Evolutionary conservation across 331 rosid genomes (phyloP).

Genomic region (Ulmus americana): DNA sequence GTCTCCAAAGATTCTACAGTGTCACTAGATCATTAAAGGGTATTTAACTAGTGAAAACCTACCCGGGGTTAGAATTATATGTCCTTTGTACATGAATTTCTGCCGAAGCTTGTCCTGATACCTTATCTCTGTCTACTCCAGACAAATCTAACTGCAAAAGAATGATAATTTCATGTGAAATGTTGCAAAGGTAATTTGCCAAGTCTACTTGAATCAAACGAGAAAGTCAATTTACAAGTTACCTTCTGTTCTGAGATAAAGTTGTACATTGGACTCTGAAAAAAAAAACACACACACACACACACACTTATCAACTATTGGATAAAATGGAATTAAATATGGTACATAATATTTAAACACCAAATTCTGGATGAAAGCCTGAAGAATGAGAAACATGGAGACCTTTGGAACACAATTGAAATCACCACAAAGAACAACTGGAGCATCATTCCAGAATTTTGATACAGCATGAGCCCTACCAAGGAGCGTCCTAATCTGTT

Average conservation of each 20-base stretch:
- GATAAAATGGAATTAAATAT: constrained; percentile 10
- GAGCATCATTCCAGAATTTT: constrained; percentile 74
- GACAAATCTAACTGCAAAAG: constrained; percentile 68
- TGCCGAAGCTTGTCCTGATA: constrained; percentile 82
- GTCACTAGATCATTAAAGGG: constrained; percentile 8
- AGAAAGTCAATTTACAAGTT: constrained; percentile 10
- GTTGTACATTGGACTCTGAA: constrained; percentile 86
- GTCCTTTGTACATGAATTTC: constrained; percentile 36
- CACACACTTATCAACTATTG: constrained; percentile 1
- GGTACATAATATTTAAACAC: not conserved
- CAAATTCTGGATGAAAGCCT: constrained; percentile 12
- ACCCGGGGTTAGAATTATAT: constrained; percentile 41
- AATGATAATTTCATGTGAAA: constrained; percentile 3
- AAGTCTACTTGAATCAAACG: constrained; percentile 14
- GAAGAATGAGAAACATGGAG: constrained; percentile 19
- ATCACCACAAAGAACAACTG: constrained; percentile 86
- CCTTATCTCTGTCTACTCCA: constrained; percentile 62
- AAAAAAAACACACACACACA: constrained; percentile 9
- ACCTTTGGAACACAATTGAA: constrained; percentile 96
- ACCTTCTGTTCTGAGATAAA: constrained; percentile 80
- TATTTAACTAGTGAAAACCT: constrained; percentile 19
- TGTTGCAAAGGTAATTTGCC: not conserved
- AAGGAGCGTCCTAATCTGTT: constrained; percentile 78
- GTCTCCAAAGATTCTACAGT: constrained; percentile 14
- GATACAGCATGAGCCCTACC: constrained; percentile 73